Evolutionary conservation across 768 basidiomycete genomes (phyloP), one percentile per base, ranked within the genome.

Genomic region (Leccinellum rugosiceps): DNA sequence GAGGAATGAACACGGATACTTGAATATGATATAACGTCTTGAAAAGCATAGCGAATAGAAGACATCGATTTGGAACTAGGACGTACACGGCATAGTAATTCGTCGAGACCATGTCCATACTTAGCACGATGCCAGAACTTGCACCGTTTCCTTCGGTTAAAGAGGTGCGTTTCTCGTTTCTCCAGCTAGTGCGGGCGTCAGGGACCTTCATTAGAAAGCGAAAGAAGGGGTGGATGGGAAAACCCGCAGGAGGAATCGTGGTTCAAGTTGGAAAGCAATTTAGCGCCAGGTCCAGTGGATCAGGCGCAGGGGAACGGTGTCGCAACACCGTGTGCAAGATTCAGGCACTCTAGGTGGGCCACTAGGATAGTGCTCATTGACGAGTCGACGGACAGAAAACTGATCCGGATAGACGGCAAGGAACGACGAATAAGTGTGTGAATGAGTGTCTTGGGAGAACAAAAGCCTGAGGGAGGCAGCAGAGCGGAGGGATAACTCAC

Each of bases 71-170:
- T 11, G 41, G 41, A 35, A 35, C 38, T 41, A 23, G 57, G 41
- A 67, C 62, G 25, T 71, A 89, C 88, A 83, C 78, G 62, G 86
- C 80, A 62, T 77, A 84, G 7, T 78, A 70, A 15, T 80, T 80
- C 38, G 74, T 78, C 2, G 78, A 79, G n/a, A 83, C 74, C 68
- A 85, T 72, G 53, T 83, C 70, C 59, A 90, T 66, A 21, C 77
- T 79, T 19, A 91, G 63, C 13, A 90, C 78, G 26, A 86, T 73
- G 5, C 89, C 89, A 26, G 72, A 78, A 3, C 68, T 52, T 17
- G 78, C 83, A 0, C 83, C 84, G 50, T 63, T 35, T 19, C 83
- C 83, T 59, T 76, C 74, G 53, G 77, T 73, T 30, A 52, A 25
- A 6, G 51, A 35, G 41, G 58, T 50, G 4, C 63, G 58, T 52